A percentile compares a stretch with the other conserved stretches of the same genome.
These are phyloP conservation scores for Testicularia cyperi DNA, from an alignment of 1,284 basidiomycete species.

Conservation along the genomic window DNA sequence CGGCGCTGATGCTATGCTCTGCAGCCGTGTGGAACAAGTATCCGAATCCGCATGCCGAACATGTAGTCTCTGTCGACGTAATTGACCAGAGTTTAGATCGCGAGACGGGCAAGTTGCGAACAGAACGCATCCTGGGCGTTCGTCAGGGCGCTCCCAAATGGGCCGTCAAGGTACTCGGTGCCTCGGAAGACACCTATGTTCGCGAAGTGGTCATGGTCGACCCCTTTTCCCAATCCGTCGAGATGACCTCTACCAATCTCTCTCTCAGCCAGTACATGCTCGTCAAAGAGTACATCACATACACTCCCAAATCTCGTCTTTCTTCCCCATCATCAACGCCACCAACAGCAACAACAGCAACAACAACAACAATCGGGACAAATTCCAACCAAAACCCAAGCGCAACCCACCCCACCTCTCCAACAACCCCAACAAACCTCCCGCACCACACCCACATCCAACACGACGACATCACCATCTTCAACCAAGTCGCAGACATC, in stretches of 20 bases:
- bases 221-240: constrained; percentile 12
- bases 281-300: constrained; percentile 84
- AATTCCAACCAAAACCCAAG: too few species aligned
- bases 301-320: constrained; percentile 67
- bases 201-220: constrained; percentile 80
- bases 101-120: constrained; percentile 79
- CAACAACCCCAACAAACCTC: too few species aligned
- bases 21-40: constrained; percentile 88
- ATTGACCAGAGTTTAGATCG: constrained; percentile 79
- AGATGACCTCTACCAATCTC: constrained; percentile 63
- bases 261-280: constrained; percentile 84
- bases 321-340: neutral
- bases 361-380: too few species aligned
- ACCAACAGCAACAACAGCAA: constrained; percentile 63
- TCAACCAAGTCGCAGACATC: constrained; percentile 39
- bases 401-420: too few species aligned
- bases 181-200: constrained; percentile 87
- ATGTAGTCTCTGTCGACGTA: constrained; percentile 88
- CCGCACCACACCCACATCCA: constrained; percentile 77
- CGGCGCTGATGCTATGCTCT: neutral
- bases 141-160: constrained; percentile 80
- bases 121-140: constrained; percentile 79
- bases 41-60: constrained; percentile 86
- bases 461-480: constrained; percentile 70
- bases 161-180: constrained; percentile 85